A percentile compares a stretch with the other conserved stretches of the same genome.
Evolutionary conservation across 2,329 filamentous ascomycete species (phyloP).

Genomic region (Fulvia fulva): DNA sequence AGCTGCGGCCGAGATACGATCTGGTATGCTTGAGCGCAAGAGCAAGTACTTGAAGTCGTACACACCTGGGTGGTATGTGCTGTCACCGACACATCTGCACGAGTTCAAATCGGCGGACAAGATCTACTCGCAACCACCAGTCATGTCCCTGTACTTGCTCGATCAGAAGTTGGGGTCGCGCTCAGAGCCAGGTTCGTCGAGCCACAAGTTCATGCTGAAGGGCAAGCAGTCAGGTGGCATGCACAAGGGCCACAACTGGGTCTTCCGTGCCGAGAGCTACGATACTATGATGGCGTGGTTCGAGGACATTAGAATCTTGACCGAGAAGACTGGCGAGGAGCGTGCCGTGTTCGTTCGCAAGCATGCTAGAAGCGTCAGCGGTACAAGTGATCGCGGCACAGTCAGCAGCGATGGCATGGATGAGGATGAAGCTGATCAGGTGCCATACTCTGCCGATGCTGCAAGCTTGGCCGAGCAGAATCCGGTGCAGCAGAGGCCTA

Average conservation of each 20-base stretch:
- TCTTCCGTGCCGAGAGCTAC: slow-evolving; percentile 65
- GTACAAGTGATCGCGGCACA: slow-evolving; percentile 54
- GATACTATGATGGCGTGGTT: slow-evolving; percentile 98
- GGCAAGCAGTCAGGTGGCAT: slow-evolving; percentile 88
- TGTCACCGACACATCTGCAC: slow-evolving; percentile 94
- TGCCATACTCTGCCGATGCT: slow-evolving; percentile 61
- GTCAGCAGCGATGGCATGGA: slow-evolving; percentile 69
- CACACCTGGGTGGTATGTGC: slow-evolving; percentile 92
- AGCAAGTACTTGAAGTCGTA: slow-evolving; percentile 99
- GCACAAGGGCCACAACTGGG: slow-evolving; percentile 73
- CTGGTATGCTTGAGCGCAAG: slow-evolving; percentile 91
- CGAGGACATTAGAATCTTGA: slow-evolving; percentile 84
- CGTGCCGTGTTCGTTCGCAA: slow-evolving; percentile 80
- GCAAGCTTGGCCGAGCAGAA: slow-evolving; percentile 37
- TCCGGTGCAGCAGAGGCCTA: slow-evolving; percentile 44
- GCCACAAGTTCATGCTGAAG: slow-evolving; percentile 97
- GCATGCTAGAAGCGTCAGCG: slow-evolving; percentile 74
- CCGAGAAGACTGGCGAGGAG: slow-evolving; percentile 83
- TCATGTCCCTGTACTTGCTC: slow-evolving; percentile 93
- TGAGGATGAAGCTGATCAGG: slow-evolving; percentile 64
- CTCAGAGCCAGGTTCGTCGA: slow-evolving; percentile 74
- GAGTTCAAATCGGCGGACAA: slow-evolving; percentile 99
- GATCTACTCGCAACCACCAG: slow-evolving; percentile 71
- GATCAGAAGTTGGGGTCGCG: slow-evolving; percentile 95
- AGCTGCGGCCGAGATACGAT: slow-evolving; percentile 77